Conservation (phyloP, 2,329 filamentous ascomycete species). For the Claviceps africana region DNA sequence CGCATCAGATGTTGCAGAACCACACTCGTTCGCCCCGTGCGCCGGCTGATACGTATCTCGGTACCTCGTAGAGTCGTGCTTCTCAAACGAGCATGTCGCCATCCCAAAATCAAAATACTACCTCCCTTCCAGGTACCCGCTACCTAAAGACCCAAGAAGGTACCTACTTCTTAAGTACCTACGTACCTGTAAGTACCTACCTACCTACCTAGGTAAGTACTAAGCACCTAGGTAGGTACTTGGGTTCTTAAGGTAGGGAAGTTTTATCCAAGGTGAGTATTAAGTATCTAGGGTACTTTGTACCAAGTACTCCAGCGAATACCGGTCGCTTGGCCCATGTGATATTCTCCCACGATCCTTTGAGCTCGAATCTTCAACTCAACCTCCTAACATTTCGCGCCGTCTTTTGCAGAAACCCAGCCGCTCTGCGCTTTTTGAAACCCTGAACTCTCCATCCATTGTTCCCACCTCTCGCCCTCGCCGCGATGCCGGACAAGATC, state of each 20-base stretch:
- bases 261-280: too few species aligned
- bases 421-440: neutral
- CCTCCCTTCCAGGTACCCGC: too few species aligned
- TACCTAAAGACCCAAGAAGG: too few species aligned
- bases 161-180: too few species aligned
- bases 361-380: neutral
- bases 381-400: neutral
- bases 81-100: neutral
- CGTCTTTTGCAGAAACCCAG: neutral
- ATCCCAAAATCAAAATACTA: neutral
- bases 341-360: neutral
- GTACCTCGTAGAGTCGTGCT: neutral
- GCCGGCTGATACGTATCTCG: neutral
- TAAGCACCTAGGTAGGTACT: too few species aligned
- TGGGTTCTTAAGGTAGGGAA: too few species aligned
- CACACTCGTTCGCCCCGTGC: neutral
- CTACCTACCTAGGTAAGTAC: too few species aligned
- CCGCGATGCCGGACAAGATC: constrained; percentile 54
- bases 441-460: neutral
- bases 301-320: neutral
- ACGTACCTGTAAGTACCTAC: too few species aligned
- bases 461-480: neutral
- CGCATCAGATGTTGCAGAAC: neutral
- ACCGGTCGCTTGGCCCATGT: neutral
- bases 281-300: too few species aligned